phyloP scores from a whole-genome alignment of 176 grass and related monocot species.

The Rhynchospora pubera region DNA sequence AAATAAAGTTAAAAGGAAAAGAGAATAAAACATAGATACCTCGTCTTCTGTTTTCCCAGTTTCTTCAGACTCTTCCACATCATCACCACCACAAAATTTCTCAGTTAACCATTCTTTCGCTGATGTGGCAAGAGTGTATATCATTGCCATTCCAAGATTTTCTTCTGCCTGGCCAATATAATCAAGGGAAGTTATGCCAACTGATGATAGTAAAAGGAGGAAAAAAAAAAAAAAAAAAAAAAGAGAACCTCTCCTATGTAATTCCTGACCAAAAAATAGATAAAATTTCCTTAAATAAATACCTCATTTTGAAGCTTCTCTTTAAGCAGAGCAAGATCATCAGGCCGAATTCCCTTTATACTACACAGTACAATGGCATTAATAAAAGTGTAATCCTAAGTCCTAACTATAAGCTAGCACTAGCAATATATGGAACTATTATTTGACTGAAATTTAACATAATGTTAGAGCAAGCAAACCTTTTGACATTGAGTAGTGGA shows the following conservation, averaged over 20 bases:
- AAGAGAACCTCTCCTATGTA: background rate
- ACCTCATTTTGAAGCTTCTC: conserved; percentile 89
- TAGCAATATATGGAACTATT: conserved; percentile 5
- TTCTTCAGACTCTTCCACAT: conserved; percentile 48
- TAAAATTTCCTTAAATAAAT: conserved; percentile 2
- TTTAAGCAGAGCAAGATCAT: conserved; percentile 67
- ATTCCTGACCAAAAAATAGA: background rate
- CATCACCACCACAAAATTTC: conserved; percentile 56
- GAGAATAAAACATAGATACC: conserved; percentile 25
- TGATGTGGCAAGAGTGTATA: conserved; percentile 92
- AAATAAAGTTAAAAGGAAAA: conserved; percentile 7
- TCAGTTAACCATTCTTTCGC: conserved; percentile 96
- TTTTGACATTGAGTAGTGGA: conserved; percentile 84
- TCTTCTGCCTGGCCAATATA: conserved; percentile 56
- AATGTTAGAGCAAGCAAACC: conserved; percentile 34
- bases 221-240: background rate
- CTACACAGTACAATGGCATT: conserved; percentile 35
- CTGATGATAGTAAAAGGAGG: conserved; percentile 15
- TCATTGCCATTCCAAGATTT: conserved; percentile 98
- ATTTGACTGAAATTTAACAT: conserved; percentile 23
- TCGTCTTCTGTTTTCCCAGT: conserved; percentile 55
- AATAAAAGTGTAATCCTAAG: conserved; percentile 20
- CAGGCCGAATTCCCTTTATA: conserved; percentile 72
- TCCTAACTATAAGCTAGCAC: no score
- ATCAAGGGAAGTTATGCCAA: conserved; percentile 16